phyloP scores from a whole-genome alignment of 2,329 filamentous ascomycete genomes.

The Aspergillus clavatus region DNA sequence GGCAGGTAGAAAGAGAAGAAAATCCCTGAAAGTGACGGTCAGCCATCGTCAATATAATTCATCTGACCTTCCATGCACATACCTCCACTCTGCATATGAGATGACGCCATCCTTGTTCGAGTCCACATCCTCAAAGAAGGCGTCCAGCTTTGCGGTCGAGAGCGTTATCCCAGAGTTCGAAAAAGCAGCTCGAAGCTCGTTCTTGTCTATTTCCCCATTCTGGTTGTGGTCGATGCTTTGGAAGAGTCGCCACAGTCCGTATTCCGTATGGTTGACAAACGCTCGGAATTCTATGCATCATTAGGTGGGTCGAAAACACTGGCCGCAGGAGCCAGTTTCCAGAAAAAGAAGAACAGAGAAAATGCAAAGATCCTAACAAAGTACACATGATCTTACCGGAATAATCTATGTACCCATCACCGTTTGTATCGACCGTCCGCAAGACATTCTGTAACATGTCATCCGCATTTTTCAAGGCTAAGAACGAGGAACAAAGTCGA shows the following conservation, averaged over 20 bases:
- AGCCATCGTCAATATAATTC: conserved; percentile 11
- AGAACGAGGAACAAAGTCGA: conserved; percentile 12
- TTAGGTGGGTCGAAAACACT: conserved; percentile 19
- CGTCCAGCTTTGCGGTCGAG: conserved; percentile 68
- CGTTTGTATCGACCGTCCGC: conserved; percentile 75
- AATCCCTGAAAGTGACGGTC: conserved; percentile 59
- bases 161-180: conserved; percentile 72
- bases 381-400: conserved; percentile 57
- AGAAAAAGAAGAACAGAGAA: conserved; percentile 2
- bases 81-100: conserved; percentile 96
- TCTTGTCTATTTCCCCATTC: conserved; percentile 79
- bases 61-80: conserved; percentile 38
- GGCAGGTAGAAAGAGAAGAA: conserved; percentile 80
- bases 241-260: conserved; percentile 76
- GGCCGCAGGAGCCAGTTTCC: conserved; percentile 16
- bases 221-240: conserved; percentile 77
- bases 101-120: conserved; percentile 81
- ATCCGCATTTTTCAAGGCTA: conserved; percentile 86
- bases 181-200: conserved; percentile 78
- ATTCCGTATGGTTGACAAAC: conserved; percentile 84
- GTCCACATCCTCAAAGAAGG: conserved; percentile 88
- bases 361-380: conserved; percentile 7
- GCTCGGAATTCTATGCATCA: conserved; percentile 68
- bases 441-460: conserved; percentile 76
- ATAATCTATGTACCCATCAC: conserved; percentile 86